Base-by-base conservation (phyloP, 352 stramenopile species). In the Phytopythium montanum region DNA sequence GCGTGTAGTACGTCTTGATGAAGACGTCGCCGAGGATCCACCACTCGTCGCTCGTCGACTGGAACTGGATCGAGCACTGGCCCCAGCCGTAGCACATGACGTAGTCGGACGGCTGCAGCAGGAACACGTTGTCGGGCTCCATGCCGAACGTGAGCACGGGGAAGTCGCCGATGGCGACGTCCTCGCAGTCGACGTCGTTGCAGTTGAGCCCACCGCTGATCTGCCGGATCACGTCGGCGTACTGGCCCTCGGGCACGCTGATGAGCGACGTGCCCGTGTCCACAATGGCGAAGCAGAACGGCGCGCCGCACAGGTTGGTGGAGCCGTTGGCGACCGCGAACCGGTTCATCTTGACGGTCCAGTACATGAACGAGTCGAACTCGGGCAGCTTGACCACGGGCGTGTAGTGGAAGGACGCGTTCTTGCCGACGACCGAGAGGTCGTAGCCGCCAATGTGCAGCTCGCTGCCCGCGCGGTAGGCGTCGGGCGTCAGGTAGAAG, bases 11-110 rank as follows among this genome's bases (percentile, higher is more conserved):
- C 25, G 85, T 94, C 74, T 96, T 94, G 59, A 96, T 87, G 63
- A 96, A 96, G 33, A 95, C 76, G 56, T 96, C 88, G 10, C 88
- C 88, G 19, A 96, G 75, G 68, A 96, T 94, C 88, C 88, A 96
- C 78, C 83, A 96, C 62, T 83, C 70, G 53, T 94, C 85, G 21
- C 60, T 62, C 25, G 81, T 90, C 3, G 76, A 75, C 71, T 95
- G 84, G 39, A 95, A 70, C 70, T 94, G 85, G 33, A 96, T 53
- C 25, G 81, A 75, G 70, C 87, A 96, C 58, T 88, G 74, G 8
- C 85, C 76, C 70, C 76, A 87, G 54, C 76, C 72, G 12, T 70
- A 79, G 75, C 87, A 95, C 61, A 77, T 48, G 26, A 94, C 76
- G 62, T 95, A 96, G 69, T 96, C 85, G 14, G 73, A 66, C 3